Percentiles rank a stretch among this genome's conserved stretches.
Evolutionary conservation across 2,329 filamentous ascomycete genomes (phyloP).

Genomic region (Beauveria sp.): DNA sequence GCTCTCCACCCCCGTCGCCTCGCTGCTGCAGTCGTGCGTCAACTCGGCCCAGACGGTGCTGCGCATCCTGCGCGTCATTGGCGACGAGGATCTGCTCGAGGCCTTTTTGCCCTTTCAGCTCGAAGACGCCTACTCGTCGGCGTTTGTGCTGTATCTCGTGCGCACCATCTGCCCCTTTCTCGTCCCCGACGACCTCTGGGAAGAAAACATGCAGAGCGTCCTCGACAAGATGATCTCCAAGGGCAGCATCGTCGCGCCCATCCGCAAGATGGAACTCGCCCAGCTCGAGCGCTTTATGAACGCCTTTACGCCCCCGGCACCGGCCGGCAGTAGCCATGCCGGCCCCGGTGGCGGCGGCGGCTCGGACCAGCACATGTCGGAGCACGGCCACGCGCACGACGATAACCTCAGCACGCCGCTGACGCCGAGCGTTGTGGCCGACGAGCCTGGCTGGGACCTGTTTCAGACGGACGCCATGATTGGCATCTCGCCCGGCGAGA

Average conservation of each 20-base stretch:
- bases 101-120: slow-evolving; percentile 33
- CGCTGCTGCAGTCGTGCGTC: slow-evolving; percentile 22
- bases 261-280: slow-evolving; percentile 28
- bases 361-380: slow-evolving; percentile 13
- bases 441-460: slow-evolving; percentile 21
- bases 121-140: slow-evolving; percentile 33
- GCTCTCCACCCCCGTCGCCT: slow-evolving; percentile 20
- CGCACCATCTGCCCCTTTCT: slow-evolving; percentile 25
- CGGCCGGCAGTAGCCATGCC: slow-evolving; percentile 6
- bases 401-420: slow-evolving; percentile 8
- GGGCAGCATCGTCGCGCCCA: slow-evolving; percentile 28
- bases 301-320: slow-evolving; percentile 17
- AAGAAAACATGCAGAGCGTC: slow-evolving; percentile 26
- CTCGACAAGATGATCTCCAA: slow-evolving; percentile 30
- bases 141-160: slow-evolving; percentile 31
- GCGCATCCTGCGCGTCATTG: slow-evolving; percentile 19
- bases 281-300: slow-evolving; percentile 29
- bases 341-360: background rate
- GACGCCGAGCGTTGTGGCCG: slow-evolving; percentile 10
- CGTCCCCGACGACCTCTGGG: slow-evolving; percentile 27
- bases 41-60: slow-evolving; percentile 22
- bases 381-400: slow-evolving; percentile 6
- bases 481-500: slow-evolving; percentile 23
- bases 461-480: slow-evolving; percentile 25
- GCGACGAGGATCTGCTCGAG: slow-evolving; percentile 24